Evolutionary conservation across 805 yeast species (phyloP), one percentile per base, ranked within the genome.

Genomic region (Grigorovia yakushimaensis): DNA sequence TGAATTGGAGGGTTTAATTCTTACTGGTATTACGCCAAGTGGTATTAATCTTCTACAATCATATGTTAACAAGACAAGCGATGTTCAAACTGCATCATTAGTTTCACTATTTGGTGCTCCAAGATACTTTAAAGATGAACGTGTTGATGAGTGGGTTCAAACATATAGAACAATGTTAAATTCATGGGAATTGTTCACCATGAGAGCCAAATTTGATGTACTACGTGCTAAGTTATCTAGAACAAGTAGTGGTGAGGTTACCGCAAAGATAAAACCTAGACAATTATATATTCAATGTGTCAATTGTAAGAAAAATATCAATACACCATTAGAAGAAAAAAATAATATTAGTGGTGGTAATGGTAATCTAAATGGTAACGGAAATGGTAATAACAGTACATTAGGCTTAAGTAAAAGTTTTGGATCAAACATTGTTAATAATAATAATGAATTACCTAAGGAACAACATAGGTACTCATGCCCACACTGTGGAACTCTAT

Each of bases 11-110:
- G 98, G 98, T 1, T 70, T 91, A 39, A 79, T 89, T 17, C 67
- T 91, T 42, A 88, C 97, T 0, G 98, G 98, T n/a, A 76, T 91
- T 23, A 88, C 97, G 0, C 88, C 91, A 1, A 70, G 77, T 45
- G 94, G 95, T 0, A 78, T 87, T 30, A 85, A 85, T 58, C 70
- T 91, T 42, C 64, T 91, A 39, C 96, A 89, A 65, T 77, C 87
- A 0, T 91, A 84, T 64, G 93, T 89, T 33, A 91, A 88, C 63
- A 73, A 89, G 56, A 86, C 95, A 0, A 77, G 87, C 46, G 98
- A 91, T 62, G 84, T 88, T 2, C 98, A 91, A 62, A 88, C 95
- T 0, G 96, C 95, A 0, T 82, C 95, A 0, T 66, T 89, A 45
- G 79, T 91, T 3, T 76, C 87, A 0, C 73, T 89, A 5, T 86